Conservation (phyloP, 2,329 filamentous ascomycete genomes). For the Triangularia setosa region DNA sequence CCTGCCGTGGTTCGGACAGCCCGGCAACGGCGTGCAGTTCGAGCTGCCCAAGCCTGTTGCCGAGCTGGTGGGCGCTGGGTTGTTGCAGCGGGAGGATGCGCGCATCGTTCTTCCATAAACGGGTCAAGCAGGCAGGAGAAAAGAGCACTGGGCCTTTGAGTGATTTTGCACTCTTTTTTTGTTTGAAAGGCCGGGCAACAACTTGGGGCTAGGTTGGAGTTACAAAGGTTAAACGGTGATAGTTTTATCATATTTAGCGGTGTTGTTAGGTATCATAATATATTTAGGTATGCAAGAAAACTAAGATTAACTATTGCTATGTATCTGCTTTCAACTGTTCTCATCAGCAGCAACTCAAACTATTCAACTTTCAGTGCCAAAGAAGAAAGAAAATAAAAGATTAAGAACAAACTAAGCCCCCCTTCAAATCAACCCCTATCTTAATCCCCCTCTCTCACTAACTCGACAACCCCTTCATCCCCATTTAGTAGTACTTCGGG, state of each 20-base stretch:
- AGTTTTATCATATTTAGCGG: too few species aligned
- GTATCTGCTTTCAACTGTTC: too few species aligned
- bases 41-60: constrained; percentile 29
- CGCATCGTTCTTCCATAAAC: constrained; percentile 7
- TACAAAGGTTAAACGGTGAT: too few species aligned
- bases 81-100: constrained; percentile 31
- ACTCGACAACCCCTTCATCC: not conserved
- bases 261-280: too few species aligned
- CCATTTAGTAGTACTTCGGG: constrained; percentile 43
- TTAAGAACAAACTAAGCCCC: not conserved
- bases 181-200: not conserved
- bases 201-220: too few species aligned
- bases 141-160: not conserved
- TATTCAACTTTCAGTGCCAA: not conserved
- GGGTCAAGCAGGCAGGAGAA: not conserved
- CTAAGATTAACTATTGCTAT: too few species aligned
- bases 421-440: not conserved
- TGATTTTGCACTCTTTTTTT: not conserved
- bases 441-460: not conserved
- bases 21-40: constrained; percentile 41
- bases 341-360: not conserved
- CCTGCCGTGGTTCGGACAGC: constrained; percentile 48
- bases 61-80: constrained; percentile 32
- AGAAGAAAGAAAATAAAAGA: not conserved
- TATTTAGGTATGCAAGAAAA: too few species aligned